phyloP scores from a whole-genome alignment of 129 eudicot genomes.

The Chrysanthemum seticuspe region DNA sequence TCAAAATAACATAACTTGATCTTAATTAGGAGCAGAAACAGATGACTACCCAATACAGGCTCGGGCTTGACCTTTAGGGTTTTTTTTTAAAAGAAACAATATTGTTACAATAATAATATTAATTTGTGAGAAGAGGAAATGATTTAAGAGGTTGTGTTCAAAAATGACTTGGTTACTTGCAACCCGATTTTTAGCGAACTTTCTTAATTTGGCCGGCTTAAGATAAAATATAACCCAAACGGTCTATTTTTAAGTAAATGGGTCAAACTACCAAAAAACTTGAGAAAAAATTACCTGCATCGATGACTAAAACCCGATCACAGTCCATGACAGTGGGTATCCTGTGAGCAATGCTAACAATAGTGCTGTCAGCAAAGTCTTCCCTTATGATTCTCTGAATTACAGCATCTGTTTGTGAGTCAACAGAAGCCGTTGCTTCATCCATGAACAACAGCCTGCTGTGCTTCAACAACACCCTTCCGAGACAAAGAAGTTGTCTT shows the following conservation, averaged over 20 bases:
- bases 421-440: conserved; percentile 43
- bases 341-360: conserved; percentile 97
- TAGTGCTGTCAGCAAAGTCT: conserved; percentile 76
- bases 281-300: conserved; percentile 56
- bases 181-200: no score
- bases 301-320: conserved; percentile 81
- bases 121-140: no score
- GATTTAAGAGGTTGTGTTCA: no score
- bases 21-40: neutral
- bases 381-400: conserved; percentile 88
- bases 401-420: conserved; percentile 67
- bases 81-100: neutral
- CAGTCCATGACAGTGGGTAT: conserved; percentile 99
- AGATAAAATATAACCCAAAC: no score
- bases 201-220: no score
- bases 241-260: no score
- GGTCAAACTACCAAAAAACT: neutral
- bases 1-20: no score
- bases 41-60: neutral
- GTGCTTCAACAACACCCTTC: conserved; percentile 39
- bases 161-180: no score
- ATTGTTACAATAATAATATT: neutral
- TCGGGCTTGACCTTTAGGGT: neutral
- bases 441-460: conserved; percentile 41
- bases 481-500: conserved; percentile 79